phyloP scores from a whole-genome alignment of 768 basidiomycete species.

The Russula sp. region DNA sequence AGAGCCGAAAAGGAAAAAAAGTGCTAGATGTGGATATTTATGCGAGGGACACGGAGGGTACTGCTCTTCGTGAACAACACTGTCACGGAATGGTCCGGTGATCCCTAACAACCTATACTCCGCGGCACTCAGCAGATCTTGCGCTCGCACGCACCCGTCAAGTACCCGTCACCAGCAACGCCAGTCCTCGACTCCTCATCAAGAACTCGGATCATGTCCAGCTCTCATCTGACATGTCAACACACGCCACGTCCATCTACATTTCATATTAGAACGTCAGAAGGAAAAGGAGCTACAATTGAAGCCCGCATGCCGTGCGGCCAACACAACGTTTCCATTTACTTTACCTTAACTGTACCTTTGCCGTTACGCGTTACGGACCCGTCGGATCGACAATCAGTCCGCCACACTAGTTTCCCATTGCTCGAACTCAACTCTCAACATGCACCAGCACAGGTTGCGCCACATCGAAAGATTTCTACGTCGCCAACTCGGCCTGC shows the following conservation, averaged over 20 bases:
- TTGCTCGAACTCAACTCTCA: neutral
- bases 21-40: neutral
- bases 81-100: neutral
- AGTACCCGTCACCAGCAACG: too few relatives aligned
- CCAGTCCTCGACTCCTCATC: neutral
- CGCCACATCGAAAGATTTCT: neutral
- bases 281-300: neutral
- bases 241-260: too few relatives aligned
- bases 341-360: neutral
- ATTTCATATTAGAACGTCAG: too few relatives aligned
- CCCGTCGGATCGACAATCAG: neutral
- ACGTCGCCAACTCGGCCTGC: neutral
- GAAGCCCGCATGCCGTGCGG: neutral
- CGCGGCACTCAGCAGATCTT: neutral
- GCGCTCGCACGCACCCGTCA: too few relatives aligned
- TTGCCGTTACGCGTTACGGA: neutral
- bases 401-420: neutral
- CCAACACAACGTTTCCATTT: neutral
- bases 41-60: constrained; percentile 18
- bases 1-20: too few relatives aligned
- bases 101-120: neutral
- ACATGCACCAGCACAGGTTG: neutral
- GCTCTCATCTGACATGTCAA: too few relatives aligned
- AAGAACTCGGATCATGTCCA: neutral
- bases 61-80: neutral